phyloP scores from a whole-genome alignment of 371 early-diverging fungal species.

The Actinomucor elegans region DNA sequence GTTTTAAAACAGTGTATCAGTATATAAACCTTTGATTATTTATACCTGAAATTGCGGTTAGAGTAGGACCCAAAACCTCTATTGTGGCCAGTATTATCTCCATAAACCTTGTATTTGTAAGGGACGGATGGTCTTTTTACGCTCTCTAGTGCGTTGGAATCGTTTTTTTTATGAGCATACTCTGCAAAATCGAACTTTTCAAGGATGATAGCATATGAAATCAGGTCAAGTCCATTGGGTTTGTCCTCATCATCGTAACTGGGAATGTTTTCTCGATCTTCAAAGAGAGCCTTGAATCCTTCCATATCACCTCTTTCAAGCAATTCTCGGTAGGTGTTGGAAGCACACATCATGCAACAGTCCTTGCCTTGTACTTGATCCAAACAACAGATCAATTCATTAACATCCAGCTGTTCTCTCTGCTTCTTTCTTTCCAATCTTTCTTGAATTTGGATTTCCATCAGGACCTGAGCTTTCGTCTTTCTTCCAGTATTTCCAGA shows the following conservation, averaged over 20 bases:
- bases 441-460: slow-evolving; percentile 9
- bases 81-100: slow-evolving; percentile 37
- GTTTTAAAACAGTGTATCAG: no score
- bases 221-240: slow-evolving; percentile 10
- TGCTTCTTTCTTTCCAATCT: slow-evolving; percentile 12
- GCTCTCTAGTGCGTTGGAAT: neutral
- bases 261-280: slow-evolving; percentile 20
- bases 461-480: slow-evolving; percentile 14
- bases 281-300: slow-evolving; percentile 16
- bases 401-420: slow-evolving; percentile 10
- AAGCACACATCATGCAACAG: slow-evolving; percentile 38
- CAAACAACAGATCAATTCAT: slow-evolving; percentile 4
- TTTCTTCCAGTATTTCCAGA: slow-evolving; percentile 4
- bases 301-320: slow-evolving; percentile 21
- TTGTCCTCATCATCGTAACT: slow-evolving; percentile 22
- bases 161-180: neutral
- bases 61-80: neutral
- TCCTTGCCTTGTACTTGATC: slow-evolving; percentile 12
- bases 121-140: slow-evolving; percentile 19
- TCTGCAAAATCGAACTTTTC: slow-evolving; percentile 24
- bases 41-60: slow-evolving; percentile 18
- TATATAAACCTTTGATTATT: neutral
- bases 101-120: slow-evolving; percentile 15
- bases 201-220: slow-evolving; percentile 22
- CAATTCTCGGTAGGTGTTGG: slow-evolving; percentile 19